phyloP scores from a whole-genome alignment of 2,329 filamentous ascomycete species.

The Claviceps maximensis region DNA sequence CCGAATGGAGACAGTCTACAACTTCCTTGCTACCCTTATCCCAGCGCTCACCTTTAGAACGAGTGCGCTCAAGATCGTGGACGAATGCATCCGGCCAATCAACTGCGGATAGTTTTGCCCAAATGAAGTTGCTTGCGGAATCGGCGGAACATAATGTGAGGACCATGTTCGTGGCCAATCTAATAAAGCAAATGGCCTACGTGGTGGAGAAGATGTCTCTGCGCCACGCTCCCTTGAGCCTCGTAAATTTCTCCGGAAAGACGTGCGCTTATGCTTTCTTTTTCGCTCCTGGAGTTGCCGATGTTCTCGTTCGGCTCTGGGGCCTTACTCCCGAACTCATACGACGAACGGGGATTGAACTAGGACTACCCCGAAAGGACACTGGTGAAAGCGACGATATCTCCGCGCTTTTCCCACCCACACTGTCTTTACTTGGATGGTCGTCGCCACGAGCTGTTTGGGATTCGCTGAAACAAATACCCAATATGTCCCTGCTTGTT shows the following conservation, averaged over 20 bases:
- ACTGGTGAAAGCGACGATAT: conserved; percentile 50
- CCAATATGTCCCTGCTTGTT: conserved; percentile 52
- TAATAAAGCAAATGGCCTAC: conserved; percentile 71
- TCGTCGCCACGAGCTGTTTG: conserved; percentile 35
- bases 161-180: conserved; percentile 72
- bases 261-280: conserved; percentile 88
- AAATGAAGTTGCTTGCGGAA: conserved; percentile 37
- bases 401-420: conserved; percentile 54
- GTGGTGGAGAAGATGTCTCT: conserved; percentile 83
- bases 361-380: conserved; percentile 46
- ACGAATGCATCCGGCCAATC: conserved; percentile 41
- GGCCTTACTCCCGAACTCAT: conserved; percentile 54
- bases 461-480: conserved; percentile 49
- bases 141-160: conserved; percentile 81
- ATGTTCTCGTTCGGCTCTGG: conserved; percentile 75
- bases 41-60: conserved; percentile 38
- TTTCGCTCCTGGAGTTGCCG: conserved; percentile 76
- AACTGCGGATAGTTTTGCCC: conserved; percentile 49
- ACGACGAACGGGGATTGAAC: conserved; percentile 57
- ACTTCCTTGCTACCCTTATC: conserved; percentile 51
- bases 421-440: conserved; percentile 45
- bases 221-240: conserved; percentile 48
- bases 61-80: conserved; percentile 29
- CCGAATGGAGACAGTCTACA: conserved; percentile 71
- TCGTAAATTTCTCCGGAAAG: conserved; percentile 80